A percentile compares a stretch with the other conserved stretches of the same genome.
phyloP scores from a whole-genome alignment of 345 rosid species.

The Anastatica hierochuntica region DNA sequence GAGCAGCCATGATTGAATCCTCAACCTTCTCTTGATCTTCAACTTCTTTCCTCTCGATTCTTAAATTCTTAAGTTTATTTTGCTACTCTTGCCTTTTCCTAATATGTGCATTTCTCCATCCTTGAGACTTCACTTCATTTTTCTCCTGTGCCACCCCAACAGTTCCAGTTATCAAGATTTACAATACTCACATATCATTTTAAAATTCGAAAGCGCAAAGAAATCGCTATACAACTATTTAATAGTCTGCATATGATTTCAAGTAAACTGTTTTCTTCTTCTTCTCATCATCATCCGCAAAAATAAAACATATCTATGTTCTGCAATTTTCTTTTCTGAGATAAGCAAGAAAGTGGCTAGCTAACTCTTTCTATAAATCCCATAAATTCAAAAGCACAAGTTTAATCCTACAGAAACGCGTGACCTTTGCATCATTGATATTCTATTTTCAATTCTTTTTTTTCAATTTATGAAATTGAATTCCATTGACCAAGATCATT shows the following conservation, averaged over 20 bases:
- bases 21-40: conserved; percentile 54
- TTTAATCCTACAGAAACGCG: background rate
- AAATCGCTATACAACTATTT: background rate
- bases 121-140: conserved; percentile 46
- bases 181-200: background rate
- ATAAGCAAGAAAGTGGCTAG: conserved; percentile 9
- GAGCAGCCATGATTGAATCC: conserved; percentile 51
- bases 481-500: background rate
- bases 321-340: background rate
- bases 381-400: background rate
- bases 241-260: background rate
- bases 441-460: background rate
- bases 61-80: conserved; percentile 55
- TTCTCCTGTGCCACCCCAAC: conserved; percentile 32
- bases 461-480: background rate
- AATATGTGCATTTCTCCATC: conserved; percentile 50
- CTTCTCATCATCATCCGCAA: background rate
- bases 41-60: conserved; percentile 53
- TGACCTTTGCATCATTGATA: background rate
- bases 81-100: conserved; percentile 83
- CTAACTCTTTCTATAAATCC: background rate
- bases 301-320: background rate
- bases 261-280: background rate
- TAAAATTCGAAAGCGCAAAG: no score
- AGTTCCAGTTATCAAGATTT: background rate